Evolutionary conservation across 2,329 filamentous ascomycete genomes (phyloP).

Genomic region (Endoconidiophora polonica): DNA sequence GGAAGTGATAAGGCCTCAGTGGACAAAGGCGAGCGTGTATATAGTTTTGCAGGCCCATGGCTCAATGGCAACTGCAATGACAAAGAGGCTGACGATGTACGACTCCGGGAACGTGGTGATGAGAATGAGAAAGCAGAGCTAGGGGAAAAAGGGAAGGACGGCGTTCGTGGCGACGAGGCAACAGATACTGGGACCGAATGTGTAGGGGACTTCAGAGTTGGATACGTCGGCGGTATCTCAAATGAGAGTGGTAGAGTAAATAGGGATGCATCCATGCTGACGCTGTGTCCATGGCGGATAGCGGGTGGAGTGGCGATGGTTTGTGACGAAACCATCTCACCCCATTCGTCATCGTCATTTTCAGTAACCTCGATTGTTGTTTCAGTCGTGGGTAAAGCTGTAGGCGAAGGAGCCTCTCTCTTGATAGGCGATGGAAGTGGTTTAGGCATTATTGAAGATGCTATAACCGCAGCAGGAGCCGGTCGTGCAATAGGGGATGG

Average conservation of each 20-base stretch:
- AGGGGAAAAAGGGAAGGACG: conserved; percentile 2
- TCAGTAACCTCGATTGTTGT: conserved; percentile 15
- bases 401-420: neutral
- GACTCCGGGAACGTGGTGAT: neutral
- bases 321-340: conserved; percentile 33
- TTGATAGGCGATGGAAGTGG: neutral
- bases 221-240: conserved; percentile 7
- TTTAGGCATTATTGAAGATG: neutral
- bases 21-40: conserved; percentile 10
- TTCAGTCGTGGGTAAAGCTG: neutral
- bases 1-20: conserved; percentile 1
- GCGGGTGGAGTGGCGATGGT: neutral
- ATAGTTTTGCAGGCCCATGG: neutral
- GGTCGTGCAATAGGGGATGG: neutral
- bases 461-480: neutral
- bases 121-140: neutral
- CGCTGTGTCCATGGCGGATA: neutral
- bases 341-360: conserved; percentile 38
- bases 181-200: conserved; percentile 9
- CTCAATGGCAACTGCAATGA: conserved; percentile 2
- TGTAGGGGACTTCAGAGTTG: conserved; percentile 3
- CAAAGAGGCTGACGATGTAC: neutral
- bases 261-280: neutral
- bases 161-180: conserved; percentile 7
- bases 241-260: conserved; percentile 2